phyloP scores from a whole-genome alignment of 257 asterid genomes.

The Solanum okadae region DNA sequence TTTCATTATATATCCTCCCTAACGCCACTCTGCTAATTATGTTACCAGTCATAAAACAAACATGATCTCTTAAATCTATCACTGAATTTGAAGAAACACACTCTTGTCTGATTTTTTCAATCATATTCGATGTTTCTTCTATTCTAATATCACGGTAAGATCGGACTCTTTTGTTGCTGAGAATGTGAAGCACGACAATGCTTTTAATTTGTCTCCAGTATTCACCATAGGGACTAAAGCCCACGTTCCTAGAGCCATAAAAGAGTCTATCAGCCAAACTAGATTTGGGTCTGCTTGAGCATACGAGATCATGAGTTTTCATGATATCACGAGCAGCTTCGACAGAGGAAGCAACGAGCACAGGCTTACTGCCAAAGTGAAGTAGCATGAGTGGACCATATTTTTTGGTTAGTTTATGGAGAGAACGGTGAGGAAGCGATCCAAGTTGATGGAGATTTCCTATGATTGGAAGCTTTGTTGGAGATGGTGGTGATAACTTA shows the following conservation, averaged over 20 bases:
- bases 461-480: slow-evolving; percentile 27
- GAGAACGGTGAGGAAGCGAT: slow-evolving; percentile 10
- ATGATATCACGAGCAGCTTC: slow-evolving; percentile 1
- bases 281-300: slow-evolving; percentile 11
- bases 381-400: slow-evolving; percentile 35
- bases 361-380: slow-evolving; percentile 17
- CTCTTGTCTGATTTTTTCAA: neutral
- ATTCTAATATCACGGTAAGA: neutral
- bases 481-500: slow-evolving; percentile 16
- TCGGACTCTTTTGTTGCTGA: slow-evolving; percentile 1
- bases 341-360: slow-evolving; percentile 17
- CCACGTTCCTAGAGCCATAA: neutral
- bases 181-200: slow-evolving; percentile 1
- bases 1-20: slow-evolving; percentile 22
- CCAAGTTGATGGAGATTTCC: slow-evolving; percentile 38
- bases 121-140: slow-evolving; percentile 1
- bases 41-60: slow-evolving; percentile 14
- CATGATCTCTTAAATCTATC: slow-evolving; percentile 20
- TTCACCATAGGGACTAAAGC: neutral
- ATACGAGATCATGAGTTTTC: slow-evolving; percentile 31
- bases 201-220: slow-evolving; percentile 11
- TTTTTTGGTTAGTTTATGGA: slow-evolving; percentile 18
- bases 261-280: neutral
- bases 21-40: slow-evolving; percentile 31
- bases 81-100: neutral